These are phyloP conservation scores for Trametes punicea DNA, from an alignment of 768 basidiomycete genomes.

Conservation along the genomic window DNA sequence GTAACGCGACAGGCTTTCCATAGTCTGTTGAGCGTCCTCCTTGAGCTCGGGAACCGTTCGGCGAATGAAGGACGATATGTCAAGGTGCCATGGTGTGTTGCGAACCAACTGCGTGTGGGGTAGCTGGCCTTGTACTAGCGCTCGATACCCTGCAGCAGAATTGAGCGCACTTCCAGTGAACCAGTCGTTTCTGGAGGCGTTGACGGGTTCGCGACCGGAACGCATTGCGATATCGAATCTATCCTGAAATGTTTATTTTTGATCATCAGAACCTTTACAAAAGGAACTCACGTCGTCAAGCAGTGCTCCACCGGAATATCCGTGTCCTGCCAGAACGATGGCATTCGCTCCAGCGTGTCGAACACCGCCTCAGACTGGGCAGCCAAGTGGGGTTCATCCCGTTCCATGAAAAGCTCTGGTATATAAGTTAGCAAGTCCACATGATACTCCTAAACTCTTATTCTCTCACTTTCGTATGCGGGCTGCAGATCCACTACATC, in stretches of 20 bases:
- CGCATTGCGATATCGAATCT: conserved; percentile 66
- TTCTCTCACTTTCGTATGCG: conserved; percentile 53
- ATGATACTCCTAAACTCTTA: not conserved
- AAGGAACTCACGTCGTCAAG: conserved; percentile 52
- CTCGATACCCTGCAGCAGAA: conserved; percentile 49
- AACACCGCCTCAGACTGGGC: conserved; percentile 40
- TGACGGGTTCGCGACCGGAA: conserved; percentile 45
- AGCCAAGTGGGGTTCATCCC: conserved; percentile 7
- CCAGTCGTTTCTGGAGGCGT: conserved; percentile 51
- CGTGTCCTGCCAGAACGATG: conserved; percentile 52
- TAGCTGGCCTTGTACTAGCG: conserved; percentile 47
- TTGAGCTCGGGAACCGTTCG: conserved; percentile 39
- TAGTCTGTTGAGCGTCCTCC: conserved; percentile 32
- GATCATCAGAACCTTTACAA: not conserved
- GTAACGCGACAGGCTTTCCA: conserved; percentile 41
- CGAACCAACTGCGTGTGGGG: conserved; percentile 36
- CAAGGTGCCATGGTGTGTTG: conserved; percentile 51
- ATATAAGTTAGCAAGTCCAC: not conserved
- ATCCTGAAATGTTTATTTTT: not conserved
- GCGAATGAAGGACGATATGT: conserved; percentile 45
- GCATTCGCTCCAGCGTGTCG: conserved; percentile 50
- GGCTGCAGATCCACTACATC: conserved; percentile 46
- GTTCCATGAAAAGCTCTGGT: conserved; percentile 22
- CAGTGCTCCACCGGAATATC: conserved; percentile 49
- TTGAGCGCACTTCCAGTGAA: conserved; percentile 52